These are phyloP conservation scores for Barnettozyma californica DNA, from an alignment of 805 yeast species.

Conservation along the genomic window DNA sequence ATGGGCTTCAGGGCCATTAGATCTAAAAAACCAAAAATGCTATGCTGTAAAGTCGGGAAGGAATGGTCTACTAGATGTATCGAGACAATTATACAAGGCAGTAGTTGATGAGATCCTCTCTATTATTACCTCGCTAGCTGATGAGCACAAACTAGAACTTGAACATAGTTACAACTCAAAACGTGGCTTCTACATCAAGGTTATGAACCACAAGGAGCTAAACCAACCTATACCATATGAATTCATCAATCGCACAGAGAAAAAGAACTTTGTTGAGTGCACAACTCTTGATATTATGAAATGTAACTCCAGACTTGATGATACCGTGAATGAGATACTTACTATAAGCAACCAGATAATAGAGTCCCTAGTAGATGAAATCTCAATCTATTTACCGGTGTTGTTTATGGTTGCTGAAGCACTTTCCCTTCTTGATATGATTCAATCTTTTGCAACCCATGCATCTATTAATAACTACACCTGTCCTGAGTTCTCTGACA, in stretches of 20 bases:
- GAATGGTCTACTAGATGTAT: conserved; percentile 41
- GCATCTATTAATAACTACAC: conserved; percentile 24
- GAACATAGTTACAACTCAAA: conserved; percentile 31
- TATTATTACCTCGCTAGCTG: conserved; percentile 24
- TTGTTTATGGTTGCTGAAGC: conserved; percentile 41
- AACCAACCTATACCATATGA: conserved; percentile 25
- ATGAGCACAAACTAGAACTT: conserved; percentile 22
- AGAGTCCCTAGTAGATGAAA: conserved; percentile 26
- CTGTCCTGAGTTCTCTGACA: conserved; percentile 33
- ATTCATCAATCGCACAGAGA: conserved; percentile 30
- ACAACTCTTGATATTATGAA: conserved; percentile 37
- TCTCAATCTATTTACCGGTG: conserved; percentile 28
- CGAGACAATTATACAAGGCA: conserved; percentile 36
- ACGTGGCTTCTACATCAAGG: conserved; percentile 35
- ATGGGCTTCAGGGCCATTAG: conserved; percentile 36
- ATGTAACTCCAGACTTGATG: conserved; percentile 35
- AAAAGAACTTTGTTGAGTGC: conserved; percentile 32
- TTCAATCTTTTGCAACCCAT: conserved; percentile 30
- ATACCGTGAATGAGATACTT: conserved; percentile 36
- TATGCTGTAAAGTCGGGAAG: conserved; percentile 40
- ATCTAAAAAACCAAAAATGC: conserved; percentile 38
- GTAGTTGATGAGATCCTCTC: conserved; percentile 32
- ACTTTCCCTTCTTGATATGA: conserved; percentile 35
- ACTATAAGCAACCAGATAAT: conserved; percentile 37
- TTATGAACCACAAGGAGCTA: conserved; percentile 20